Evolutionary conservation across 805 yeast genomes (phyloP), one percentile per base, ranked within the genome.

Genomic region (Metschnikowia shivogae): DNA sequence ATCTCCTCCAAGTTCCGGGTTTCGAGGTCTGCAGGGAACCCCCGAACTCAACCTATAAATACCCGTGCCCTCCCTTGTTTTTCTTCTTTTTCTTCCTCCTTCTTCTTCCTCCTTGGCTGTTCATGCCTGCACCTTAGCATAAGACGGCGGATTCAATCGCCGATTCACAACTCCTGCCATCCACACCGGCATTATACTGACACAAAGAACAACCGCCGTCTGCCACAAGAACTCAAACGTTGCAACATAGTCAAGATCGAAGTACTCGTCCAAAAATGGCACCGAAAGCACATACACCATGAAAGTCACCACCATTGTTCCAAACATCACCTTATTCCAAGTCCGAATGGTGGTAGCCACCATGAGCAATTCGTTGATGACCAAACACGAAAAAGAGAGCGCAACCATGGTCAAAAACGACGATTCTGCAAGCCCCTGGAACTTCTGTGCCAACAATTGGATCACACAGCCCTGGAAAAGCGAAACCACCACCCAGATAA

Each of bases 151-250:
- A 54, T 89, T 80, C 45, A 93, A 64, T 49, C 73, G 81, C 51
- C 96, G 76, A 59, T 84, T 81, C 13, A 92, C 68, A 4, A 86
- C 73, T 63, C 87, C 87, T 3, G 83, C 82, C 2, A 84, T 68
- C 97, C 97, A 92, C 1, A 92, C 95, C 0, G 99, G 99, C 31
- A 89, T 64, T 46, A 92, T 70, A 6, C 96, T 84, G 4, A 87
- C 68, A 0, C 80, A 72, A 34, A 90, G 65, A 10, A 87, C 82
- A 7, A 84, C 68, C 2, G 74, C 63, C 6, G 79, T 64, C 60
- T 86, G 90, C 85, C 95, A 89, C 46, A 73, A 68, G 60, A 84
- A 90, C 6, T 71, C 59, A 1, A 81, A 62, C 1, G 83, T 73
- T 4, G 71, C 56, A 55, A 88, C 76, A 62, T 81, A 87, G 1